These are phyloP conservation scores for Oldenlandia corymbosa DNA, from an alignment of 257 asterid genomes.

Conservation along the genomic window DNA sequence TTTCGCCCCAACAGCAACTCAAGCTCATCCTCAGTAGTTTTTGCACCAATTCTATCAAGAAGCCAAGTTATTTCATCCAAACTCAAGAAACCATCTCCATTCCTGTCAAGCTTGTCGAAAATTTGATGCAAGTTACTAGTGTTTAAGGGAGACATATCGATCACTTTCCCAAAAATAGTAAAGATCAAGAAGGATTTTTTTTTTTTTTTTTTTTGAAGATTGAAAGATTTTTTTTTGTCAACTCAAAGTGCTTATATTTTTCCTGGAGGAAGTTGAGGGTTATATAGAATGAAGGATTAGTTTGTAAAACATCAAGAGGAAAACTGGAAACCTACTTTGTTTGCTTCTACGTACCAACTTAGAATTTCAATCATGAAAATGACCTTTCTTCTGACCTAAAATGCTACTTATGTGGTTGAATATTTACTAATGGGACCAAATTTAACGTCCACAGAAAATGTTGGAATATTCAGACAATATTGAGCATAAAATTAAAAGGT, in stretches of 20 bases:
- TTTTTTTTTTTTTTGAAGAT: too few species aligned
- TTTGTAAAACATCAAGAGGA: background rate
- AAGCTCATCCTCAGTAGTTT: slow-evolving; percentile 44
- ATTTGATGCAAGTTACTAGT: slow-evolving; percentile 40
- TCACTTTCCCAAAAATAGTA: background rate
- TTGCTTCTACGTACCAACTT: background rate
- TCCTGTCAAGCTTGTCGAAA: slow-evolving; percentile 49
- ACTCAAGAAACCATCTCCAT: slow-evolving; percentile 40
- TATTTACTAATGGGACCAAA: too few species aligned
- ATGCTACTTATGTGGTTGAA: too few species aligned
- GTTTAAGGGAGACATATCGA: slow-evolving; percentile 34
- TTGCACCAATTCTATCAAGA: slow-evolving; percentile 32
- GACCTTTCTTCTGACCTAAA: background rate
- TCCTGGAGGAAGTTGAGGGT: background rate
- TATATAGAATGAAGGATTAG: background rate
- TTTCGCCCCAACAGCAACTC: slow-evolving; percentile 37
- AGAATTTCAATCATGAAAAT: background rate
- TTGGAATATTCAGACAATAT: too few species aligned
- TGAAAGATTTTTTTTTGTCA: too few species aligned
- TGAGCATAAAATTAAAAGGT: too few species aligned
- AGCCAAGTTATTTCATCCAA: slow-evolving; percentile 40
- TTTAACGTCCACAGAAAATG: too few species aligned
- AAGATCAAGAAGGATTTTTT: background rate
- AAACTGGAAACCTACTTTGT: slow-evolving; percentile 1
- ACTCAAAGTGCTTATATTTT: too few species aligned